These are phyloP conservation scores for Casuarina cunninghamiana DNA, from an alignment of 306 rosid species.

Conservation along the genomic window DNA sequence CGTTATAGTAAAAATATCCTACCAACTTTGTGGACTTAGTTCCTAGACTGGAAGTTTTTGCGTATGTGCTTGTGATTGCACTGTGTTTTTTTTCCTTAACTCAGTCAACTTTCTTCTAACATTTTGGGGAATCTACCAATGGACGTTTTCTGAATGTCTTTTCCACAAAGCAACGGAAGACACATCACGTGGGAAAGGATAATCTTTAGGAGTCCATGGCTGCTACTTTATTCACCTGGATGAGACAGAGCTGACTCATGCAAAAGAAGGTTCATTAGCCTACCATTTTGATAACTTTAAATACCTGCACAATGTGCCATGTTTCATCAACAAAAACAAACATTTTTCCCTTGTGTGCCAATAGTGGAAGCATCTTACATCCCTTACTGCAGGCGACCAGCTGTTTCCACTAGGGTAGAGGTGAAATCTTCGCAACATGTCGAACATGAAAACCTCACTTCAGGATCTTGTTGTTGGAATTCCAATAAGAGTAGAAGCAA, in stretches of 20 bases:
- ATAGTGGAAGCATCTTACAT: neutral
- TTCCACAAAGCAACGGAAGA: neutral
- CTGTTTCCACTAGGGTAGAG: neutral
- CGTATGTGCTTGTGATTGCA: neutral
- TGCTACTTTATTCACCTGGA: neutral
- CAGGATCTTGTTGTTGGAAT: conserved; percentile 45
- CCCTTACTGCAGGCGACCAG: neutral
- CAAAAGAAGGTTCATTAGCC: neutral
- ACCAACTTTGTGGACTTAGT: no score
- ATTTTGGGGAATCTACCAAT: neutral
- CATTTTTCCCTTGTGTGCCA: conserved; percentile 27
- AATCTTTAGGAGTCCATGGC: neutral
- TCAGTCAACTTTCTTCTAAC: neutral
- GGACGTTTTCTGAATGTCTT: neutral
- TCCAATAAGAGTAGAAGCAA: conserved; percentile 29
- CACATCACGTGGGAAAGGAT: neutral
- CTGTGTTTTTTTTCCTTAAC: no score
- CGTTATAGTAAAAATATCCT: no score
- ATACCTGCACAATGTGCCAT: conserved; percentile 14
- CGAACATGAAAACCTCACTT: conserved; percentile 46
- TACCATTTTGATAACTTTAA: neutral
- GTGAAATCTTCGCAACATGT: neutral
- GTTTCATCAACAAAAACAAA: conserved; percentile 31
- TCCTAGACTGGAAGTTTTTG: no score
- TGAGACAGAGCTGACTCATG: conserved; percentile 6